Evolutionary conservation across 805 yeast species (phyloP), one percentile per base, ranked within the genome.

Genomic region (Saccharomycopsis schoenii): DNA sequence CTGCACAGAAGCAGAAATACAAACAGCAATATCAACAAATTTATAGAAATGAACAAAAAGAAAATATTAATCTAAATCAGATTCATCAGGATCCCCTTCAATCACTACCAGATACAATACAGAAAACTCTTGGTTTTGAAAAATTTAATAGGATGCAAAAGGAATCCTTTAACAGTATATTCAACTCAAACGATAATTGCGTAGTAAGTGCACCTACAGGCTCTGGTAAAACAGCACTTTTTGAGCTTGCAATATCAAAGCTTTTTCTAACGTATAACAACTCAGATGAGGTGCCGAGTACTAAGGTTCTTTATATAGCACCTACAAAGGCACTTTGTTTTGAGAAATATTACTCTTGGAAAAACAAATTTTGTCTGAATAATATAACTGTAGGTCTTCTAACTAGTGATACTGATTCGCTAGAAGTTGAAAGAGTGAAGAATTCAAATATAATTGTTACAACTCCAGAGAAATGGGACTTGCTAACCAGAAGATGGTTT

Each of bases 401-500:
- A 50, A 83, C 87, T 0, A 77, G 86, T 61, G 87, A 83, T 63
- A 80, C 85, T 11, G 71, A 77, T 10, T 71, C 70, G 21, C 60
- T 72, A 2, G 82, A 80, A 51, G 71, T 78, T 5, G 83, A 77
- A 12, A 72, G 69, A 47, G 81, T 78, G 2, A 75, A 75, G 67
- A 74, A 70, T n/a, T 76, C 83, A 1, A 79, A 80, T 60, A 73
- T 83, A 4, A 80, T 83, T 10, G 77, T 83, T 9, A 77, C 84
- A 1, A 83, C 86, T 0, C 86, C 86, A 3, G 86, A 83, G 67
- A 83, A 83, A 67, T 82, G 85, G 84, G 86, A 83, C 66, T 71
- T 79, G 54, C 70, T 82, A 60, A 80, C 86, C 0, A 71, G 85
- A 64, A 77, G 76, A 64, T 77, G 83, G 82, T 66, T 70, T 1